These are phyloP conservation scores for Saitozyma sp. DNA, from an alignment of 768 basidiomycete species.

Conservation along the genomic window DNA sequence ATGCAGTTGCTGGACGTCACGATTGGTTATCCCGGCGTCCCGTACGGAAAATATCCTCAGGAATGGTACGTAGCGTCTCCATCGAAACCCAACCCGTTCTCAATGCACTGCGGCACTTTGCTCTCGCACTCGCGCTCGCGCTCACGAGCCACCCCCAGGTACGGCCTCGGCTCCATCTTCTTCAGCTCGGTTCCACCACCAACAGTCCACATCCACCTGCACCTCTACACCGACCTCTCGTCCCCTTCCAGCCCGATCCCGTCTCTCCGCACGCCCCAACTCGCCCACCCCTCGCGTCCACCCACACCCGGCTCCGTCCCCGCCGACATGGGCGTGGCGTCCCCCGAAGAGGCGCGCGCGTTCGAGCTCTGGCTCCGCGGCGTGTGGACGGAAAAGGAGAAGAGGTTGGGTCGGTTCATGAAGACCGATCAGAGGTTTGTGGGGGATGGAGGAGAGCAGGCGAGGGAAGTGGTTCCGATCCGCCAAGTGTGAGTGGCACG, in stretches of 20 bases:
- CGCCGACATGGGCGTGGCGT: slow-evolving; percentile 50
- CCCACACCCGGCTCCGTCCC: neutral
- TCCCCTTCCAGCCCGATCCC: slow-evolving; percentile 42
- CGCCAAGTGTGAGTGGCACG: slow-evolving; percentile 33
- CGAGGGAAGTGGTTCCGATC: slow-evolving; percentile 26
- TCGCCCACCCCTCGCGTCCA: slow-evolving; percentile 35
- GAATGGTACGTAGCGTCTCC: slow-evolving; percentile 53
- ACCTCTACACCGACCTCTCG: slow-evolving; percentile 66
- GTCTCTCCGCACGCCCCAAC: slow-evolving; percentile 54
- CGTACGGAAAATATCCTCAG: slow-evolving; percentile 77
- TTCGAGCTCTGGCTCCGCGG: slow-evolving; percentile 84
- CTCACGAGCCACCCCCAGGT: slow-evolving; percentile 49
- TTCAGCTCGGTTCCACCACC: slow-evolving; percentile 78
- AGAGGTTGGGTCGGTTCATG: slow-evolving; percentile 67
- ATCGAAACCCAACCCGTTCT: neutral
- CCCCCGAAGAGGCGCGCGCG: slow-evolving; percentile 60
- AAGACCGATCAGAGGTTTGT: slow-evolving; percentile 58
- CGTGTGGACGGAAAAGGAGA: slow-evolving; percentile 84
- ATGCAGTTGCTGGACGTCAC: slow-evolving; percentile 88
- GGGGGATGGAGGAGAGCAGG: slow-evolving; percentile 15
- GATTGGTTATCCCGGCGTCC: slow-evolving; percentile 85
- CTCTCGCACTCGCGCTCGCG: too few relatives aligned
- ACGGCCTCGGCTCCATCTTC: slow-evolving; percentile 87
- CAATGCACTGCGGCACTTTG: neutral
- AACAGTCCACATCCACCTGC: slow-evolving; percentile 79